Evolutionary conservation across 192 early-diverging fungal genomes (phyloP), one percentile per base, ranked within the genome.

Genomic region (Phycomyces nitens): DNA sequence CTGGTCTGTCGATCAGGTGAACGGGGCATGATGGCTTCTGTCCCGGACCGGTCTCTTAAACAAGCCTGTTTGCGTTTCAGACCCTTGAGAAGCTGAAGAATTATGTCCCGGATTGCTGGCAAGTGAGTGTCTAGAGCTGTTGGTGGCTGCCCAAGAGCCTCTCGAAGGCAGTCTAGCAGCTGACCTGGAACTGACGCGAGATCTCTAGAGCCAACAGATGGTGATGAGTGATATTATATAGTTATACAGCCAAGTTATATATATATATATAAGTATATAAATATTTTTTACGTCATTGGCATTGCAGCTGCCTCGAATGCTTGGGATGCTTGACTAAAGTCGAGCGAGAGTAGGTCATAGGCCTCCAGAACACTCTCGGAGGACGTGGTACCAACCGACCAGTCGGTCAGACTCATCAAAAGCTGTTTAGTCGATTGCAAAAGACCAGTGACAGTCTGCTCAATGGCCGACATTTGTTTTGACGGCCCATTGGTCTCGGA

Each of bases 71-170:
- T 85, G 41, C 60, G 66, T 34, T 80, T 81, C 38, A 84, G 54
- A 6, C 78, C 79, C 62, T 84, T 78, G 4, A 84, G 55, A 9
- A 84, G 60, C 21, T 64, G 60, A 26, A 84, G 69, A 61, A 84
- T 84, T 27, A 76, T 70, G 23, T 79, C 79, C 51, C 75, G 72
- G 52, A 85, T 85, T 8, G 54, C 66, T n/a, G 82, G 82, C 15
- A 85, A 56, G 50, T 81, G 66, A 14, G 70, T 58, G 40, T 85
- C 84, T 16, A 85, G 51, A 5, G 74, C 68, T 7, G 58, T 14
- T 4, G 79, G 76, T 10, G 75, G 66, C 53, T 82, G 76, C 10
- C 58, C 59, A 11, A 84, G 58, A 20, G 80, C 77, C 6, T 59
- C 78, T 38, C 79, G 76, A 0, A 84, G 70, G 39, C 79, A 80